Base-by-base conservation (phyloP, 2,329 filamentous ascomycete genomes). In the Diaporthe sp. region DNA sequence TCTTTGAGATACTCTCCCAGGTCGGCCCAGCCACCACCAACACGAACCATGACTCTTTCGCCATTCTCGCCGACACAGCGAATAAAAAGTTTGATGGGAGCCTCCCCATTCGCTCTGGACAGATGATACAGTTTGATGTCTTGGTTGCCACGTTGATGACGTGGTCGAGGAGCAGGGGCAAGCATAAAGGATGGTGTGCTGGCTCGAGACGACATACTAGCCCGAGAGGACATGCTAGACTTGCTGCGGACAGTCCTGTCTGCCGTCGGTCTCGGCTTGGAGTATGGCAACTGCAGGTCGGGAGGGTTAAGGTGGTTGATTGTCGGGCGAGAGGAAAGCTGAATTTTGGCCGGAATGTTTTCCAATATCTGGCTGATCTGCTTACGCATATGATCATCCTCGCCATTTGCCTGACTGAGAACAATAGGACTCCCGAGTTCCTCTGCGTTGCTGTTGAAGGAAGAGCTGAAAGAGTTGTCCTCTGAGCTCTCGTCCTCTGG, bases 1-100 rank as follows among this genome's bases (percentile, higher is more conserved):
- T 98, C 95, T 78, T 95, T 93, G 55, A 99, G 88, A 81, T 98
- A 99, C 83, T 98, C 97, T 50, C 94, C 96, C 28, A 99, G 87
- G 83, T 99, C 97, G 19, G 96, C 95, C 97, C 97, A 99, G n/a
- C 97, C 97, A 75, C 97, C 97, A 17, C 97, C 97, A 17, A 99
- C 96, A 47, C 97, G 94, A 10, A 99, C 97, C 97, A 99, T 98
- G 76, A 98, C 95, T 69, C 97, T 92, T 83, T 98, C 95, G 22
- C 94, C 95, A 73, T 92, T 89, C 82, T 98, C 95, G 67, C 97
- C 97, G 3, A 99, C 96, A 2, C 95, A 92, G 22, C 97, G 93
- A 70, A 99, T 96, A 80, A 97, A 97, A 7, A 99, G 90, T 84
- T 98, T 98, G 81, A 98, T 96, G 0, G 97, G 97, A 17, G 95